These are phyloP conservation scores for Pueraria montana DNA, from an alignment of 306 rosid species.

Conservation along the genomic window DNA sequence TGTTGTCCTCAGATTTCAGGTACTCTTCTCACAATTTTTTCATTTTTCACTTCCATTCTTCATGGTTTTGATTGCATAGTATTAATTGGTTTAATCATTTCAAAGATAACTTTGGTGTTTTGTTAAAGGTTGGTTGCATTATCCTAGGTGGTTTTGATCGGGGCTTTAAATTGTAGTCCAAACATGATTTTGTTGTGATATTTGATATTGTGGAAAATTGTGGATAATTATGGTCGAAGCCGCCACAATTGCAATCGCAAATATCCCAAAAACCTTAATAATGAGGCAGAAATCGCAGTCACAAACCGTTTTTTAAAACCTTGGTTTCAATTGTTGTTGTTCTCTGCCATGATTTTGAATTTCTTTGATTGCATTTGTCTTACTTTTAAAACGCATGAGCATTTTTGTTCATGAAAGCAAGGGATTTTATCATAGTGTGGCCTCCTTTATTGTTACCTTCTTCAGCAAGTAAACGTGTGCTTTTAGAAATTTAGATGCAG, in stretches of 20 bases:
- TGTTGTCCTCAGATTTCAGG: slow-evolving; percentile 31
- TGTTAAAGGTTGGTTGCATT: not conserved
- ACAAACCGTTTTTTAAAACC: too few species aligned
- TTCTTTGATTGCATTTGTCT: slow-evolving; percentile 12
- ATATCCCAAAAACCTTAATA: too few species aligned
- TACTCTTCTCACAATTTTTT: slow-evolving; percentile 2
- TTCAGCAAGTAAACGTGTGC: not conserved
- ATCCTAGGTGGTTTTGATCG: not conserved
- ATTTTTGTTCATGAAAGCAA: not conserved
- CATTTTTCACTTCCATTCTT: not conserved
- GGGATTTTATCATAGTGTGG: not conserved
- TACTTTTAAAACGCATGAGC: not conserved
- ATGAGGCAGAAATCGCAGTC: too few species aligned
- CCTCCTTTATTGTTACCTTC: not conserved
- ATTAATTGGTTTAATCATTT: not conserved
- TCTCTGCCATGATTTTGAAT: not conserved
- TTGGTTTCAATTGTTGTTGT: not conserved
- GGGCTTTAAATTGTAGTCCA: too few species aligned
- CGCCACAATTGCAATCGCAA: too few species aligned
- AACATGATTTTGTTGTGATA: too few species aligned
- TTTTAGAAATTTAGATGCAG: not conserved
- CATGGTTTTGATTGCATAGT: not conserved
- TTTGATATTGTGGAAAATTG: too few species aligned
- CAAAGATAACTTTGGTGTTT: not conserved
- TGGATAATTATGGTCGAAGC: too few species aligned